Conservation (phyloP, 148 eudicot species). For the Rhododendron williamsianum region DNA sequence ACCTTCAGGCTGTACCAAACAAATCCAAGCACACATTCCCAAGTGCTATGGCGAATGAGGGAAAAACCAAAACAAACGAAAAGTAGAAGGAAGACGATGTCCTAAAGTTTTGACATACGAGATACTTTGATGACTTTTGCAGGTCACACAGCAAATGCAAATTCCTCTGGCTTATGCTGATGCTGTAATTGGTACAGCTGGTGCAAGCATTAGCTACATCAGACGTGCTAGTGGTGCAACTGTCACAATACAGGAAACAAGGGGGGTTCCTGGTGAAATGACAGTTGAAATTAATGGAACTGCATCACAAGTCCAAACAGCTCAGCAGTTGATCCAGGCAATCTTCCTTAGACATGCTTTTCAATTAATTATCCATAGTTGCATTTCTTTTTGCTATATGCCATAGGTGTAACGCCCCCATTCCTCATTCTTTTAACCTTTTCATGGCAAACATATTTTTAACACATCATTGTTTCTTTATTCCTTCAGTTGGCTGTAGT, state of each 20-base stretch:
- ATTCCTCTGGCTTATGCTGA: slow-evolving; percentile 82
- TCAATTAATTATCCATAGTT: neutral
- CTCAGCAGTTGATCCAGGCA: slow-evolving; percentile 91
- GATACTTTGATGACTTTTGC: slow-evolving; percentile 4
- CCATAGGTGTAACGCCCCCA: neutral
- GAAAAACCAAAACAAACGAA: neutral
- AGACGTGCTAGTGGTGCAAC: slow-evolving; percentile 96
- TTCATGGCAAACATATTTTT: neutral
- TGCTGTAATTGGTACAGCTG: slow-evolving; percentile 83
- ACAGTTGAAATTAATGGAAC: slow-evolving; percentile 87
- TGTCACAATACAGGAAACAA: slow-evolving; percentile 83
- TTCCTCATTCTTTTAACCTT: neutral
- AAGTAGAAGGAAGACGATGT: neutral
- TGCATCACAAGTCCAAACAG: slow-evolving; percentile 88
- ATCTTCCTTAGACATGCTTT: slow-evolving; percentile 5
- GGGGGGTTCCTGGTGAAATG: slow-evolving; percentile 91
- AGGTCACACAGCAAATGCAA: slow-evolving; percentile 86
- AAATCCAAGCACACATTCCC: neutral
- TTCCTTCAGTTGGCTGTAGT: neutral
- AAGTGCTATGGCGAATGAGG: neutral
- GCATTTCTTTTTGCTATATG: neutral
- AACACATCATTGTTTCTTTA: neutral
- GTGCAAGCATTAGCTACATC: slow-evolving; percentile 79
- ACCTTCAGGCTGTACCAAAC: neutral
- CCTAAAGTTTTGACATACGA: neutral